Base-by-base conservation (phyloP, 176 grass and related monocot genomes). In the Triticum timopheevii region DNA sequence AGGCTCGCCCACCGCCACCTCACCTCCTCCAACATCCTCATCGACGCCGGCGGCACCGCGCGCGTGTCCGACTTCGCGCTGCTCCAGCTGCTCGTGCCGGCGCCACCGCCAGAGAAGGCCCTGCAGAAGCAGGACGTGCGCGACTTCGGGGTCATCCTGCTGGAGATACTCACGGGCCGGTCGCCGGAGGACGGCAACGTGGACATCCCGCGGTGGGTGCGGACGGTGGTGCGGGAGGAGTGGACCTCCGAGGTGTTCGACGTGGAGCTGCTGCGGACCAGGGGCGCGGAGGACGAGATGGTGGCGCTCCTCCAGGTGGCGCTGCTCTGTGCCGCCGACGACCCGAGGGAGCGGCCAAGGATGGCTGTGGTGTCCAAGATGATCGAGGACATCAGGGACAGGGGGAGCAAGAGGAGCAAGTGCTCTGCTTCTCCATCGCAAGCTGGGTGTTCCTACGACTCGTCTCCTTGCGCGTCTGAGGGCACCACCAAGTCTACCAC, bases 301-400 rank as follows among this genome's bases (percentile, higher is more conserved):
- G 79, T 95, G 86, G 91, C 93, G 44, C 87, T 98, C 23, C 80
- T 98, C 70, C 96, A 98, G 77, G 90, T 98, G 86, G 93, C 96
- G 50, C 65, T 98, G 86, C 93, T 98, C 40, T 98, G 96, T 85
- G 88, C 89, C 24, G 89, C 91, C 13, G 83, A 70, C 16, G 49
- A 92, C 25, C 83, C 89, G 0, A 45, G 72, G 86, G 80, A 92
- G 82, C 73, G 96, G 87, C 96, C 96, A 0, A 89, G 83, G 85
- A 98, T 98, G 93, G 69, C 33, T 10, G 86, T 95, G 88, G 93
- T 98, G 84, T 84, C 86, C 9, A 98, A 91, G 90, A 98, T 98
- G 96, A 94, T 98, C 82, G 88, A 95, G 56, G 96, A 98, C 49
- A 94, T 98, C 85, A 90, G 86, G 68, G 89, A 98, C 42, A 95